These are phyloP conservation scores for Galerina sulciceps DNA, from an alignment of 768 basidiomycete genomes.

Conservation along the genomic window DNA sequence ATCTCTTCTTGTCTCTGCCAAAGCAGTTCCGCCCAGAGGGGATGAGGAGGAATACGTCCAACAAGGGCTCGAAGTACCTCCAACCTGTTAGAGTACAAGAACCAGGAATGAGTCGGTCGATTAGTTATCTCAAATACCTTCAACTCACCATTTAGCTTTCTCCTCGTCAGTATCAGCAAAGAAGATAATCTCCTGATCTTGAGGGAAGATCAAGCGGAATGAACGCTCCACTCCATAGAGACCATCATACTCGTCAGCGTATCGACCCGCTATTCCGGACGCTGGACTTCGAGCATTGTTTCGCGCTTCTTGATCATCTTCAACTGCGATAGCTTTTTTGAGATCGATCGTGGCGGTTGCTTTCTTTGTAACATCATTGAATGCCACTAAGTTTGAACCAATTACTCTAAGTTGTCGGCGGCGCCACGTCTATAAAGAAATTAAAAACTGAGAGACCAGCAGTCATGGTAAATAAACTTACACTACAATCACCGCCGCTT, in stretches of 20 bases:
- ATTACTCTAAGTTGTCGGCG: slow-evolving; percentile 84
- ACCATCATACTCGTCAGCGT: slow-evolving; percentile 62
- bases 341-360: slow-evolving; percentile 90
- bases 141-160: slow-evolving; percentile 80
- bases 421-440: slow-evolving; percentile 66
- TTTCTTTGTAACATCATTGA: slow-evolving; percentile 92
- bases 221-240: slow-evolving; percentile 78
- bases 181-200: slow-evolving; percentile 82
- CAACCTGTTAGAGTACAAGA: slow-evolving; percentile 56
- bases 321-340: slow-evolving; percentile 77
- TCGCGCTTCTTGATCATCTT: slow-evolving; percentile 74
- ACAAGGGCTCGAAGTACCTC: slow-evolving; percentile 83
- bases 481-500: slow-evolving; percentile 89
- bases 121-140: not conserved
- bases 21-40: slow-evolving; percentile 89
- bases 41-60: slow-evolving; percentile 90
- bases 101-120: slow-evolving; percentile 7
- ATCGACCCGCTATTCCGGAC: slow-evolving; percentile 40
- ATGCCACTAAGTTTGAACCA: slow-evolving; percentile 85
- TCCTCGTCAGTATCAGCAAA: slow-evolving; percentile 91
- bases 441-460: not conserved
- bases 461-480: slow-evolving; percentile 42
- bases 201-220: slow-evolving; percentile 82
- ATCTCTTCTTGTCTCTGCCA: slow-evolving; percentile 79
- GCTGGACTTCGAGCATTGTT: slow-evolving; percentile 48